Evolutionary conservation across 2,329 filamentous ascomycete species (phyloP).

Genomic region (Colletotrichum destructivum): DNA sequence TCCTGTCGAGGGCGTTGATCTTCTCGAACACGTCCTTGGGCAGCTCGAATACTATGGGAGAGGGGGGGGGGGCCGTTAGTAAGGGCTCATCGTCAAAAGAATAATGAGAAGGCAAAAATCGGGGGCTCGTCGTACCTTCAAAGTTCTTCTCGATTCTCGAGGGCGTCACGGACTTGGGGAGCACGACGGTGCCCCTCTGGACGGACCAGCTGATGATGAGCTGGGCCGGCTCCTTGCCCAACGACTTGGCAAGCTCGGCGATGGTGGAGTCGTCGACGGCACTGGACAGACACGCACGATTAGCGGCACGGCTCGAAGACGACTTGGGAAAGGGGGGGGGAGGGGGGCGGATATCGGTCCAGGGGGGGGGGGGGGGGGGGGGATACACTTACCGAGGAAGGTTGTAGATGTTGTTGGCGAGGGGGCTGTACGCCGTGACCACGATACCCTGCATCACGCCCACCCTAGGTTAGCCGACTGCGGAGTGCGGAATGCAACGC

Average conservation of each 20-base stretch:
- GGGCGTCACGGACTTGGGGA: conserved; percentile 69
- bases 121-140: conserved; percentile 39
- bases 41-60: conserved; percentile 50
- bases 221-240: conserved; percentile 67
- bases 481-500: conserved; percentile 22
- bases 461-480: conserved; percentile 12
- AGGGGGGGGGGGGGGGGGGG: no score
- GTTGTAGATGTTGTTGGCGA: conserved; percentile 69
- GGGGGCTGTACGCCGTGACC: conserved; percentile 71
- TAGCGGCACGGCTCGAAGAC: no score
- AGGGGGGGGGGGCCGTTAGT: no score
- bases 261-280: conserved; percentile 66
- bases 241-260: conserved; percentile 65
- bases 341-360: no score
- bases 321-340: no score
- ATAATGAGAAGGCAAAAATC: no score
- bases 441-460: conserved; percentile 60
- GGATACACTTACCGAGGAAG: conserved; percentile 36
- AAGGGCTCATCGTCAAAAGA: no score
- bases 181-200: conserved; percentile 66
- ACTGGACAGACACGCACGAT: conserved; percentile 45
- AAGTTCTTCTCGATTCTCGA: conserved; percentile 65
- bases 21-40: conserved; percentile 54
- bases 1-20: conserved; percentile 56
- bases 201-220: conserved; percentile 69